These are phyloP conservation scores for Thraustotheca clavata DNA, from an alignment of 352 stramenopile genomes.

Conservation along the genomic window DNA sequence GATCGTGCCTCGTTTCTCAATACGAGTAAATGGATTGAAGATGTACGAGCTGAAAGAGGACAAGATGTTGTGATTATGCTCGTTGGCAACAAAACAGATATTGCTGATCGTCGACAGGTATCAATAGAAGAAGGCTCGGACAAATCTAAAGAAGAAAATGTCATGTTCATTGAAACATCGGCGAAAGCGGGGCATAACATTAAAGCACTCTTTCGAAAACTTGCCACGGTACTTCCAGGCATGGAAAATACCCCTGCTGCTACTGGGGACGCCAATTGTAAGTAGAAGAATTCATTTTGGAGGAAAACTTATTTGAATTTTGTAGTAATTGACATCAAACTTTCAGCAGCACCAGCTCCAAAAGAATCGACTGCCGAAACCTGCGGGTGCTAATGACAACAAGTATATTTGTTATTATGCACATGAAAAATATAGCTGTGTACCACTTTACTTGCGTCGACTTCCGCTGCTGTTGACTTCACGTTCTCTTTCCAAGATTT, in stretches of 20 bases:
- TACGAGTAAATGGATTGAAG: constrained; percentile 99
- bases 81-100: constrained; percentile 99
- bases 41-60: constrained; percentile 95
- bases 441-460: constrained; percentile 42
- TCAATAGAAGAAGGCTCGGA: constrained; percentile 97
- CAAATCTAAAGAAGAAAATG: constrained; percentile 95
- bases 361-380: constrained; percentile 64
- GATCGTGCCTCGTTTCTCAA: constrained; percentile 97
- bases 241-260: constrained; percentile 86
- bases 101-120: constrained; percentile 94
- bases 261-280: constrained; percentile 80
- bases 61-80: constrained; percentile 99
- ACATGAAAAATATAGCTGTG: not conserved
- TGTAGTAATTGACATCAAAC: constrained; percentile 84
- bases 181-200: constrained; percentile 98
- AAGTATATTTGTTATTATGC: constrained; percentile 8
- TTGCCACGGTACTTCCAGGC: constrained; percentile 95
- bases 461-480: constrained; percentile 40
- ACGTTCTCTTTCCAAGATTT: constrained; percentile 79
- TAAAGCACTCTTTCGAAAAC: constrained; percentile 98
- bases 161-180: constrained; percentile 99
- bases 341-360: constrained; percentile 63
- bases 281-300: constrained; percentile 17
- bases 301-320: constrained; percentile 6
- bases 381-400: constrained; percentile 51